These are phyloP conservation scores for Ammopiptanthus mongolicus DNA, from an alignment of 306 rosid genomes.

Conservation along the genomic window DNA sequence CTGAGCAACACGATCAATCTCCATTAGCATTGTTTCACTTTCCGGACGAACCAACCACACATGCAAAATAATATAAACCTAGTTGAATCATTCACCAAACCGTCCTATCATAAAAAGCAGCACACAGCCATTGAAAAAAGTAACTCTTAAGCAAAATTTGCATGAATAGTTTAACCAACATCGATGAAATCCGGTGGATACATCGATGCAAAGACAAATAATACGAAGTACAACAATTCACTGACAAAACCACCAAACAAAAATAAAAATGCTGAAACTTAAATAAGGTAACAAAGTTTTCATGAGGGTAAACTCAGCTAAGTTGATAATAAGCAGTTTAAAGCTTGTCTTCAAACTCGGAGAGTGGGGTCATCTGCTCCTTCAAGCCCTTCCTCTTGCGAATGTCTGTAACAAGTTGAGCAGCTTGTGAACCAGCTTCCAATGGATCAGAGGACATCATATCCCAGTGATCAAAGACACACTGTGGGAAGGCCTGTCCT, in stretches of 20 bases:
- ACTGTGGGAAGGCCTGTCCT: constrained; percentile 94
- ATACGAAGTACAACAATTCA: neutral
- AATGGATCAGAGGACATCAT: constrained; percentile 82
- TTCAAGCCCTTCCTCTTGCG: constrained; percentile 97
- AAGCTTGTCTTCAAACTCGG: constrained; percentile 76
- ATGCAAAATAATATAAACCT: neutral
- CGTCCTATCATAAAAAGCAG: neutral
- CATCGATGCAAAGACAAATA: neutral
- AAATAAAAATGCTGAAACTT: neutral
- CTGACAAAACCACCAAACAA: neutral
- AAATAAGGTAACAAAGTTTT: neutral
- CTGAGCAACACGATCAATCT: no score
- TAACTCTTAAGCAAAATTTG: neutral
- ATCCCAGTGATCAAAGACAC: constrained; percentile 95
- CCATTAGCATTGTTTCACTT: no score
- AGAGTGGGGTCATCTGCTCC: constrained; percentile 82
- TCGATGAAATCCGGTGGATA: neutral
- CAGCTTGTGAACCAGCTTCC: constrained; percentile 71
- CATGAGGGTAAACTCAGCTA: neutral
- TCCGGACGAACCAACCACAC: no score
- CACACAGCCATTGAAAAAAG: neutral
- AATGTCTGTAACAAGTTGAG: constrained; percentile 51
- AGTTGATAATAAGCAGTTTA: neutral
- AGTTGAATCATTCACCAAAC: neutral
- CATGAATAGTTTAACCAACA: neutral